Percentiles rank a stretch among this genome's conserved stretches.
Evolutionary conservation across 176 grass and related monocot genomes (phyloP).

Genomic region (Hordeum vulgare): MorexV3_pseudomolecules_assembly NC_058521.1:180050028-180050527

Average conservation of each 20-base stretch:
- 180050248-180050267: not conserved
- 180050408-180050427: no score
- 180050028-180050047: constrained; percentile 28
- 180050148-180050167: not conserved
- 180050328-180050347: not conserved
- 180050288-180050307: not conserved
- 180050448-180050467: no score
- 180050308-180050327: not conserved
- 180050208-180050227: not conserved
- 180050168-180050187: not conserved
- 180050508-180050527: no score
- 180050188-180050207: not conserved
- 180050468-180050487: no score
- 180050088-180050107: constrained; percentile 19
- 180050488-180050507: no score
- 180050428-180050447: no score
- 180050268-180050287: not conserved
- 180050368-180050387: not conserved
- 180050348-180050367: not conserved
- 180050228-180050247: not conserved
- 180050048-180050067: constrained; percentile 12
- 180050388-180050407: not conserved
- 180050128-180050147: constrained; percentile 3
- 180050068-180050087: constrained; percentile 8
- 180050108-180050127: not conserved